Evolutionary conservation across 176 grass and related monocot species (phyloP).

Genomic region (Oryza rufipogon): DNA sequence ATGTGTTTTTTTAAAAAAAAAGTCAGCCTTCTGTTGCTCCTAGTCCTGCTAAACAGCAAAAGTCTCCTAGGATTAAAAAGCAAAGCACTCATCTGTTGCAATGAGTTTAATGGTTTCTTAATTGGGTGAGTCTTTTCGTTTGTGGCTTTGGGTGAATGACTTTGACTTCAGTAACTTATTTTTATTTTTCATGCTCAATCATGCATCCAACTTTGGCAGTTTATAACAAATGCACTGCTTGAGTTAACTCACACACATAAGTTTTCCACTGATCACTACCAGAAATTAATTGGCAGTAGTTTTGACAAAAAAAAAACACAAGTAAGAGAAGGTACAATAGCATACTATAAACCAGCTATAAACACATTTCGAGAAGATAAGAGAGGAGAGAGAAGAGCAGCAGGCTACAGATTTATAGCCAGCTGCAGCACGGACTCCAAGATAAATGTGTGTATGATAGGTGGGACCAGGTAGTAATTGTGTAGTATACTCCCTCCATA

Average conservation of each 20-base stretch:
- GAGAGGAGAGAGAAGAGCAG: no score
- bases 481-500: no score
- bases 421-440: no score
- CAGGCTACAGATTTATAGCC: no score
- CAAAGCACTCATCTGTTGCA: conserved; percentile 17
- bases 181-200: neutral
- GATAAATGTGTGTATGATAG: no score
- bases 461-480: no score
- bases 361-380: no score
- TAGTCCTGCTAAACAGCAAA: conserved; percentile 9
- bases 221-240: neutral
- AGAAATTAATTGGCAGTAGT: neutral
- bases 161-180: conserved; percentile 30
- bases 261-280: neutral
- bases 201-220: neutral
- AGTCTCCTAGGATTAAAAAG: conserved; percentile 16
- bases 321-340: neutral
- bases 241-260: neutral
- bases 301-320: neutral
- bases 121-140: conserved; percentile 22
- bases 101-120: neutral
- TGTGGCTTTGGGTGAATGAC: conserved; percentile 11
- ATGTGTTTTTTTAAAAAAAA: neutral
- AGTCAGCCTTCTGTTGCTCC: conserved; percentile 19
- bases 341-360: no score